Evolutionary conservation across 257 asterid genomes (phyloP).

Genomic region (Plantago ovata): DNA sequence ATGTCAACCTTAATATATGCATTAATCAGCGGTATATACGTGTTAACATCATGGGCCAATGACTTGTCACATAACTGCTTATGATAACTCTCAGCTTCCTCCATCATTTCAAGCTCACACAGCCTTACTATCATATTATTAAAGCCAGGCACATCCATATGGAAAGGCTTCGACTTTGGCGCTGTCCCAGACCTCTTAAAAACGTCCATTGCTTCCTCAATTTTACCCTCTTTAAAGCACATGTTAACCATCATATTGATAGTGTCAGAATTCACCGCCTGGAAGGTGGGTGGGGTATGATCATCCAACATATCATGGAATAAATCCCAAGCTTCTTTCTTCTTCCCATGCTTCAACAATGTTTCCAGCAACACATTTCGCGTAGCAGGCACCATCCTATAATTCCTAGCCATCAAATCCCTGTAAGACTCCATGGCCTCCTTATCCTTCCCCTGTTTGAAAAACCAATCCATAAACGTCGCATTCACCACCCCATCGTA

Average conservation of each 20-base stretch:
- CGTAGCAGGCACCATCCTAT: conserved; percentile 71
- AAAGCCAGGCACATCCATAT: conserved; percentile 81
- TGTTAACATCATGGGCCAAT: conserved; percentile 66
- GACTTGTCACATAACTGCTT: conserved; percentile 51
- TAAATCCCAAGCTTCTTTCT: conserved; percentile 74
- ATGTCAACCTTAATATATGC: conserved; percentile 54
- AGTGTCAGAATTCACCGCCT: conserved; percentile 88
- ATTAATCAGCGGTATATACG: conserved; percentile 65
- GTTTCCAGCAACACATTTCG: conserved; percentile 74
- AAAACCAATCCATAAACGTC: conserved; percentile 88
- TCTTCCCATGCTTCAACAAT: conserved; percentile 64
- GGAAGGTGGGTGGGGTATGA: conserved; percentile 87
- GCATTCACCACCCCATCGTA: conserved; percentile 87
- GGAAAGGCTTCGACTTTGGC: conserved; percentile 69
- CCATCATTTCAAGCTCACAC: conserved; percentile 73
- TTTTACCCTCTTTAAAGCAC: conserved; percentile 68
- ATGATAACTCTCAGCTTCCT: conserved; percentile 65
- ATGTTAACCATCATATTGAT: conserved; percentile 66
- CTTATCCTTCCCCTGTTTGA: conserved; percentile 65
- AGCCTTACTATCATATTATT: conserved; percentile 70
- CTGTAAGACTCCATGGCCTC: conserved; percentile 84
- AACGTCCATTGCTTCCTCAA: conserved; percentile 66
- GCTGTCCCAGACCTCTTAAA: conserved; percentile 76
- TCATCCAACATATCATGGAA: conserved; percentile 77
- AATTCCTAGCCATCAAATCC: conserved; percentile 55